Base-by-base conservation (phyloP, 345 rosid species). In the Orychophragmus violaceus region DNA sequence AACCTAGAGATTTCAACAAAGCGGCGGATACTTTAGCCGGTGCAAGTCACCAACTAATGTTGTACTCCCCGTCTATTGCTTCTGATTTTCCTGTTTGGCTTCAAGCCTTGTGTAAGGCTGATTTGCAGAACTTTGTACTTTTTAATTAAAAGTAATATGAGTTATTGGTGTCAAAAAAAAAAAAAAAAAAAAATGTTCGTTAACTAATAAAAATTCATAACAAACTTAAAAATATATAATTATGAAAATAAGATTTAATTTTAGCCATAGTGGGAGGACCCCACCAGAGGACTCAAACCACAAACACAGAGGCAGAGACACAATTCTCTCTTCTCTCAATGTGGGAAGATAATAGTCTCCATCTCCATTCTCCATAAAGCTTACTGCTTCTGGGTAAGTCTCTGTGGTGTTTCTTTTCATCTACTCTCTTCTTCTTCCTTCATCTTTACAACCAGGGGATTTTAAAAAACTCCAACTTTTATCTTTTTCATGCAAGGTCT, bases 311-410 rank as follows among this genome's bases (percentile, higher is more conserved):
- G 27, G 7, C 76, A 55, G 2, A 17, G 27, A 14, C 19, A 45
- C 59, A 24, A 9, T 2, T 56, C 37, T 59, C 67, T 66, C 39
- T 59, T 73, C 21, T 72, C 6, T 21, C 11, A 10, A 6, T 21
- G 1, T 51, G 17, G 5, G 58, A 61, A 32, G 71, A 65, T 45
- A 46, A 60, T 45, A 18, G 64, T 74, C 77, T 66, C 59, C 44
- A 61, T 74, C 78, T 74, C 74, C 74, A 62, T 35, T 74, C 78
- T 74, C 65, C 74, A 68, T 68, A 69, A 74, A 68, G 69, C 60
- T 39, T 62, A n/a, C 30, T 25, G 69, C 55, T 68, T 74, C 59
- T 68, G 74, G 64, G 73, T 54, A 67, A 54, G 58, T 53, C 13
- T 50, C 44, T 67, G 58, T 59, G 42, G 49, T 24, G 32, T 33